A percentile compares a stretch with the other conserved stretches of the same genome.
phyloP scores from a whole-genome alignment of 208 protist genomes.

The Balamuthia mandrillaris region DNA sequence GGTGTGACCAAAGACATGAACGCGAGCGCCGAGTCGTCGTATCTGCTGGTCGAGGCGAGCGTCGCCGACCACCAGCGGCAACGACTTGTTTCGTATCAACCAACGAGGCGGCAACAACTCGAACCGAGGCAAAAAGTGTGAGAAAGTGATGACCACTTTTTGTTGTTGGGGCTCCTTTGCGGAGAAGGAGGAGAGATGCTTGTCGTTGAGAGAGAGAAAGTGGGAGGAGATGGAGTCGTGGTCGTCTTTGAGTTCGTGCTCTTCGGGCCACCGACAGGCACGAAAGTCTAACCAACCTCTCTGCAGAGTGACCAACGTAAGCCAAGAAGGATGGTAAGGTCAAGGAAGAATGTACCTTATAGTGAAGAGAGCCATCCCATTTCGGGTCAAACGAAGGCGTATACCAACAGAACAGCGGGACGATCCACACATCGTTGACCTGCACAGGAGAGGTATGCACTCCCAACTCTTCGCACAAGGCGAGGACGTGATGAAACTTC shows the following conservation, averaged over 20 bases:
- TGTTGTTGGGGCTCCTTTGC: too few relatives aligned
- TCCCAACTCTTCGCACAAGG: constrained; percentile 6
- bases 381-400: constrained; percentile 1
- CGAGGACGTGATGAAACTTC: neutral
- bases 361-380: neutral
- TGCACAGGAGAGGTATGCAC: neutral
- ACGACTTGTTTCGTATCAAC: neutral
- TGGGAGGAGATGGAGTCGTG: neutral
- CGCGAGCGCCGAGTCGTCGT: neutral
- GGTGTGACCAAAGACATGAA: constrained; percentile 31
- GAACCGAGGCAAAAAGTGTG: constrained; percentile 12
- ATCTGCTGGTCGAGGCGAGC: constrained; percentile 3
- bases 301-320: neutral
- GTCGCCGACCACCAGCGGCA: constrained; percentile 7
- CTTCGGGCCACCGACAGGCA: neutral
- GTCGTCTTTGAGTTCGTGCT: neutral
- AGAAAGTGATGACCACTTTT: constrained; percentile 16
- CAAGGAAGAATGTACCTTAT: neutral
- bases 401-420: constrained; percentile 15
- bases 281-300: constrained; percentile 25
- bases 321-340: neutral
- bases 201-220: neutral
- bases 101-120: neutral
- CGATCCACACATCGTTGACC: constrained; percentile 15
- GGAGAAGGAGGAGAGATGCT: neutral